Evolutionary conservation across 169 alveolate genomes (phyloP).

Genomic region (Cryptosporidium muris): DNA sequence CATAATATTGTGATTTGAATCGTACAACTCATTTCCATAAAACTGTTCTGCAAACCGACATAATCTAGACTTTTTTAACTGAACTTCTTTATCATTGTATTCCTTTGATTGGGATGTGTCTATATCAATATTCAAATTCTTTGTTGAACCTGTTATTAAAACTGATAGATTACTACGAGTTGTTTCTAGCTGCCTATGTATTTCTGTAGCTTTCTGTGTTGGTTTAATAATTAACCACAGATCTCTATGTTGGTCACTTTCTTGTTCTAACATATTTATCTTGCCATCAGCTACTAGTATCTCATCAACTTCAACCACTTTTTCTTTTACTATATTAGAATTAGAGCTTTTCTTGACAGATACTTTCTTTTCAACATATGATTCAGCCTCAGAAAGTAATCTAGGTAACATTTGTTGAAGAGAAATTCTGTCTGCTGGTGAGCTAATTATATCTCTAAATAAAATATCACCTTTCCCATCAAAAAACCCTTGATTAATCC

Average conservation of each 20-base stretch:
- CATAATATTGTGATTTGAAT: constrained; percentile 5
- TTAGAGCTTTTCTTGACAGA: constrained; percentile 4
- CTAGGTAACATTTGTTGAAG: constrained; percentile 62
- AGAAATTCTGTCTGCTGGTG: constrained; percentile 61
- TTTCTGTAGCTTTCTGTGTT: constrained; percentile 52
- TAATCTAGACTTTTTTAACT: constrained; percentile 13
- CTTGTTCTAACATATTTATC: constrained; percentile 28
- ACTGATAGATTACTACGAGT: constrained; percentile 37
- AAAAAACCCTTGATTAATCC: constrained; percentile 63
- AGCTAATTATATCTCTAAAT: constrained; percentile 52
- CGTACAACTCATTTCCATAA: constrained; percentile 40
- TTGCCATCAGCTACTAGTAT: constrained; percentile 50
- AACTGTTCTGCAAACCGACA: constrained; percentile 49
- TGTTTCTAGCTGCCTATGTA: constrained; percentile 24
- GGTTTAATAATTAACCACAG: constrained; percentile 42
- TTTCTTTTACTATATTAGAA: not conserved
- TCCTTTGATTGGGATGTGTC: not conserved
- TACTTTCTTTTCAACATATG: constrained; percentile 10
- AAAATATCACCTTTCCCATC: constrained; percentile 59
- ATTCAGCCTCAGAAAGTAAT: constrained; percentile 40
- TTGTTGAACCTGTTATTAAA: constrained; percentile 16
- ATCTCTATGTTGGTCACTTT: constrained; percentile 59
- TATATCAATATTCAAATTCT: constrained; percentile 16
- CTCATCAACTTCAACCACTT: constrained; percentile 39
- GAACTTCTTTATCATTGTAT: constrained; percentile 2